Base-by-base conservation (phyloP, 768 basidiomycete genomes). In the Mycena crocata region DNA sequence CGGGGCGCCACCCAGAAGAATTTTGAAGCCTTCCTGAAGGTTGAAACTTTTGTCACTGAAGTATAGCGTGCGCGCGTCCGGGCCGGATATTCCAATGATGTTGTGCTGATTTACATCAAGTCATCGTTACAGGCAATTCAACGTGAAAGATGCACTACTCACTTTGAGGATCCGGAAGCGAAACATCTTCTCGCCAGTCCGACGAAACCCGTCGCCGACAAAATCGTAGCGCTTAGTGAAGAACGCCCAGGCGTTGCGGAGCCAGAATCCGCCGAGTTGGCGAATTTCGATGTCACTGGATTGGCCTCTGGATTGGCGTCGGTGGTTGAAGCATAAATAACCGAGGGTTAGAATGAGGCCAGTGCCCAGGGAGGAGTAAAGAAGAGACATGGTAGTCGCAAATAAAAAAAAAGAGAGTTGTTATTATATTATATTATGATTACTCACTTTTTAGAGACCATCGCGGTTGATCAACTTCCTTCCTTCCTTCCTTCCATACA, bases 171-270 rank as follows among this genome's bases (percentile, higher is more conserved):
- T 23, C 13, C 50, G 50, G n/a, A 51, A 51, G 17, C n/a, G 50
- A 21, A 51, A 51, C 13, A 51, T 7, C 30, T 51, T 32, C 28
- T 34, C 30, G 50, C 28, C 15, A 51, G 31, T 51, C 1, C 31
- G 30, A 2, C n/a, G 50, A 13, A 51, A 51, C 30, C 5, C 23
- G 9, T 51, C 50, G 31, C 1, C 3, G 30, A 51, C 28, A 23
- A 51, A 51, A 51, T 51, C 50, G 14, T 51, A 30, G 7, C 50
- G 50, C 23, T 23, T 51, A 31, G 50, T 51, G 31, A 51, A 51
- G 13, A 51, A 51, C 28, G 31, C 21, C 50, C 30, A 51, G 4
- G 28, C 28, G 24, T 51, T 15, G 31, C 19, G 31, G 21, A 51
- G 26, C 50, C 50, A 31, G 14, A 51, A 12, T 15, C 50, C 50